phyloP scores from a whole-genome alignment of 305 asterid genomes.

The Lippia alba region DNA sequence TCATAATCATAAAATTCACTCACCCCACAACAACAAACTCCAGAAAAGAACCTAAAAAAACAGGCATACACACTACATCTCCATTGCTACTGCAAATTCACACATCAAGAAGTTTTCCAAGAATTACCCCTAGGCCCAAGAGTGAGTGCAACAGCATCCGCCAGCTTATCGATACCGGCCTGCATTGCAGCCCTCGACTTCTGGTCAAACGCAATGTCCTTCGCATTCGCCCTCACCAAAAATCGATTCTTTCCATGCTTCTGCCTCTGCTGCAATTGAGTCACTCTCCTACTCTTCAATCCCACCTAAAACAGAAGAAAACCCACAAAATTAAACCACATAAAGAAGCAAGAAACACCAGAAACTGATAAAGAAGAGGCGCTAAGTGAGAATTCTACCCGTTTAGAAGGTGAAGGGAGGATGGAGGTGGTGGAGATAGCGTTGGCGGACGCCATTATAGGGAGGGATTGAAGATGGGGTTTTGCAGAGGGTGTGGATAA shows the following conservation, averaged over 20 bases:
- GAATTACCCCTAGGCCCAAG: slow-evolving; percentile 93
- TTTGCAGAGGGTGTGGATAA: slow-evolving; percentile 34
- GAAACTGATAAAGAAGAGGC: background rate
- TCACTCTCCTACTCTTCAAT: slow-evolving; percentile 60
- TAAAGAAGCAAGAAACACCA: background rate
- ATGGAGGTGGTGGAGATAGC: slow-evolving; percentile 83
- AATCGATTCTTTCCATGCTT: slow-evolving; percentile 62
- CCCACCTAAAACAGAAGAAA: slow-evolving; percentile 55
- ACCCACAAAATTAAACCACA: background rate
- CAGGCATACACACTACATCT: background rate
- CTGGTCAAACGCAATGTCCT: slow-evolving; percentile 94
- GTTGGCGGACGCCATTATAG: slow-evolving; percentile 82
- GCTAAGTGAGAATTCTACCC: slow-evolving; percentile 36
- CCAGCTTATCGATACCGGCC: slow-evolving; percentile 92
- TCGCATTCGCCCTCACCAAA: slow-evolving; percentile 80
- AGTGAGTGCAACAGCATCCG: slow-evolving; percentile 93
- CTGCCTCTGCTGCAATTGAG: slow-evolving; percentile 77
- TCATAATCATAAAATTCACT: background rate
- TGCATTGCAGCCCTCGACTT: slow-evolving; percentile 81
- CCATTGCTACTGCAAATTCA: background rate
- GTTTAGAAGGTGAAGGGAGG: slow-evolving; percentile 64
- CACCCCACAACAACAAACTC: slow-evolving; percentile 9
- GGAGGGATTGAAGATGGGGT: slow-evolving; percentile 7
- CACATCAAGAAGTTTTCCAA: background rate
- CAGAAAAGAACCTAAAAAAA: background rate